A percentile compares a stretch with the other conserved stretches of the same genome.
Evolutionary conservation across 225 moss, liverwort and hornwort species (phyloP).

Genomic region (Pleurozium schreberi): DNA sequence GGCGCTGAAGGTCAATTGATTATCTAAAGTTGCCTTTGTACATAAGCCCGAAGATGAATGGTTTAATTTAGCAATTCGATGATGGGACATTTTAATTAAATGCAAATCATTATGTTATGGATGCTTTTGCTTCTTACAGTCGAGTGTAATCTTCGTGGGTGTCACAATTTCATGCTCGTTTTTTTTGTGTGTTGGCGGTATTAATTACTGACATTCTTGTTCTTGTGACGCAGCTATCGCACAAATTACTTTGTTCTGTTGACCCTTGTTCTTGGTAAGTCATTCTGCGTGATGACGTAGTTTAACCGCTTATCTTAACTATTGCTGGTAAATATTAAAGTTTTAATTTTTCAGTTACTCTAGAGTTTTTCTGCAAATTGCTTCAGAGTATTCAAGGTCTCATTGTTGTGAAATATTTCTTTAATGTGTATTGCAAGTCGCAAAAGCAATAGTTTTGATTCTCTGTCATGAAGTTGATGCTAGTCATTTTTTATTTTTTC

Average conservation of each 20-base stretch:
- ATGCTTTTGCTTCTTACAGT: not conserved
- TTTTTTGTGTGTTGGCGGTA: not conserved
- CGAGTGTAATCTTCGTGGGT: not conserved
- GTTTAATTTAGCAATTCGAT: not conserved
- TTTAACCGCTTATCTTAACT: not conserved
- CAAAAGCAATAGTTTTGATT: not conserved
- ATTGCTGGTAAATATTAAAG: not conserved
- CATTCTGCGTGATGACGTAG: not conserved
- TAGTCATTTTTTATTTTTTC: not conserved
- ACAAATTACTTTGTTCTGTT: slow-evolving; percentile 57
- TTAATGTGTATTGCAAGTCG: not conserved
- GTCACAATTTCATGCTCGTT: not conserved
- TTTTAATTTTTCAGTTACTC: not conserved
- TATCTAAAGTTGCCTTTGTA: not conserved
- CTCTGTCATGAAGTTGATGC: not conserved
- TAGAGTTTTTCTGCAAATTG: not conserved
- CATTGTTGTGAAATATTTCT: not conserved
- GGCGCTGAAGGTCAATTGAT: not conserved
- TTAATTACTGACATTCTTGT: not conserved
- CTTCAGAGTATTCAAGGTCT: not conserved
- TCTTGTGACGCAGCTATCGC: slow-evolving; percentile 39
- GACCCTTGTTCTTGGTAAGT: slow-evolving; percentile 56
- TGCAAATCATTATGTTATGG: not conserved
- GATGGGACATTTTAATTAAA: not conserved
- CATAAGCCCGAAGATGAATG: not conserved